Conservation (phyloP, 192 early-diverging fungal species). For the Oehlia diaphana region DNA sequence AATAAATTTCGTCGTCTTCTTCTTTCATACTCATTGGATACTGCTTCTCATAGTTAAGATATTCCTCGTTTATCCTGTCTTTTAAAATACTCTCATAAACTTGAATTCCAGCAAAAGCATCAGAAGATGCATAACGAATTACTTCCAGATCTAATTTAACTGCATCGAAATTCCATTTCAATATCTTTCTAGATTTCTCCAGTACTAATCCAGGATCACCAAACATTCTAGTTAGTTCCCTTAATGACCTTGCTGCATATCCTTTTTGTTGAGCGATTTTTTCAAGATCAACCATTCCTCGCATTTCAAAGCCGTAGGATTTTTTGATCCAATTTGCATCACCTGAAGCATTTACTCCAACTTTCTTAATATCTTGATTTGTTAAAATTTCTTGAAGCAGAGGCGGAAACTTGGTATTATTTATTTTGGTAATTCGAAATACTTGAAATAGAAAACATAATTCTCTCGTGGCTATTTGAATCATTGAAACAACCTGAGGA, state of each 20-base stretch:
- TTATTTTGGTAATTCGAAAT: slow-evolving; percentile 31
- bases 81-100: slow-evolving; percentile 39
- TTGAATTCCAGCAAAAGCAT: slow-evolving; percentile 41
- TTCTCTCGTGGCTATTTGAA: slow-evolving; percentile 45
- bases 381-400: slow-evolving; percentile 36
- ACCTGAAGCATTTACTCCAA: slow-evolving; percentile 33
- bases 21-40: slow-evolving; percentile 33
- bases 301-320: slow-evolving; percentile 29
- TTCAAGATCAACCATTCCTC: slow-evolving; percentile 38
- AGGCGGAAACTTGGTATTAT: slow-evolving; percentile 32
- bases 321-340: slow-evolving; percentile 32
- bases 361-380: slow-evolving; percentile 32
- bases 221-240: slow-evolving; percentile 40
- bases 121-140: slow-evolving; percentile 40
- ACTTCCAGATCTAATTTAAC: slow-evolving; percentile 21
- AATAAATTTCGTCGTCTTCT: slow-evolving; percentile 25
- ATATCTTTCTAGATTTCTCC: slow-evolving; percentile 36
- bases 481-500: slow-evolving; percentile 31
- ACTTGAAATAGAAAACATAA: slow-evolving; percentile 47
- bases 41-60: slow-evolving; percentile 13
- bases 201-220: slow-evolving; percentile 36
- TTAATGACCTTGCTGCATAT: slow-evolving; percentile 31
- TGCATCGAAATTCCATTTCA: slow-evolving; percentile 44
- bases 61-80: slow-evolving; percentile 15
- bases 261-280: slow-evolving; percentile 31